Conservation (phyloP, 2,329 filamentous ascomycete genomes). For the Colletotrichum musicola region DNA sequence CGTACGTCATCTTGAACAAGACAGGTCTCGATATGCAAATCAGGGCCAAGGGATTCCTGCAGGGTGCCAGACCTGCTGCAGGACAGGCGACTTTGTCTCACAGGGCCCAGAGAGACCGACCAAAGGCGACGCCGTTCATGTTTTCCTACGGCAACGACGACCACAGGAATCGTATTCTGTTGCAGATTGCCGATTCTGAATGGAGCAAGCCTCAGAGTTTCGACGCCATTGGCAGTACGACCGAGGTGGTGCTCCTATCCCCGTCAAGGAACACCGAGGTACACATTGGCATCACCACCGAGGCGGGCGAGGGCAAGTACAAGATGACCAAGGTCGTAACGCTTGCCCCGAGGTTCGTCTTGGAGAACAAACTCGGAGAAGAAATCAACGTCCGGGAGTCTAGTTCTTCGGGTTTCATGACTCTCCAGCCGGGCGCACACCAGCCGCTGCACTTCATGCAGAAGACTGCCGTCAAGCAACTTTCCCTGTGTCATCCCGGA, state of each 20-base stretch:
- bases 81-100: slow-evolving; percentile 75
- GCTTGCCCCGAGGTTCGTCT: slow-evolving; percentile 89
- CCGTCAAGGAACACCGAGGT: slow-evolving; percentile 81
- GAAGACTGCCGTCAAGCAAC: slow-evolving; percentile 84
- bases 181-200: slow-evolving; percentile 89
- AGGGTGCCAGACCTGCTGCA: slow-evolving; percentile 84
- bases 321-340: slow-evolving; percentile 97
- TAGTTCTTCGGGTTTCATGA: slow-evolving; percentile 87
- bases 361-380: slow-evolving; percentile 93
- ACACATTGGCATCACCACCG: slow-evolving; percentile 89
- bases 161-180: slow-evolving; percentile 87
- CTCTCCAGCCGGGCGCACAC: slow-evolving; percentile 81
- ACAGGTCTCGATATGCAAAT: slow-evolving; percentile 91
- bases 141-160: slow-evolving; percentile 94
- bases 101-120: slow-evolving; percentile 65
- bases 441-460: slow-evolving; percentile 92
- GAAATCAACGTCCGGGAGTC: slow-evolving; percentile 92
- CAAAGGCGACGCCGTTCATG: slow-evolving; percentile 92
- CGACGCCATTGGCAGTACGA: slow-evolving; percentile 94
- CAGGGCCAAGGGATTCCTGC: slow-evolving; percentile 89
- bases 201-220: slow-evolving; percentile 99
- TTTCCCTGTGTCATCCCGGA: slow-evolving; percentile 92
- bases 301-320: slow-evolving; percentile 95
- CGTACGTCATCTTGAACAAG: slow-evolving; percentile 95
- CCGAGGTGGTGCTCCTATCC: slow-evolving; percentile 87